Evolutionary conservation across 2,329 filamentous ascomycete genomes (phyloP).

Genomic region (Penicillium brasilianum): DNA sequence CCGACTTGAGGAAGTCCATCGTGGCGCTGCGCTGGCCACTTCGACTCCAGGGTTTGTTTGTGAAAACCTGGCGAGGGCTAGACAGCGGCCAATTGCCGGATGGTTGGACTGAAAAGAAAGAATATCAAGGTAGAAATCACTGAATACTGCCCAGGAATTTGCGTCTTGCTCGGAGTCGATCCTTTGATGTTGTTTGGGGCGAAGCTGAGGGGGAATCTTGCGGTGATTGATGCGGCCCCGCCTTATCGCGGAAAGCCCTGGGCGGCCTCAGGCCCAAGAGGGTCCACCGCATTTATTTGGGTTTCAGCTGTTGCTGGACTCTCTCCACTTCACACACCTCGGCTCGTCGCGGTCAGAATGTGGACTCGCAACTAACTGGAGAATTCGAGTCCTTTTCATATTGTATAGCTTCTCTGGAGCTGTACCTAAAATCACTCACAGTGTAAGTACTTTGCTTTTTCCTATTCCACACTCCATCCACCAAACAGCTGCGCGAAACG

Average conservation of each 20-base stretch:
- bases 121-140: neutral
- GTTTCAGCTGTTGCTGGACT: neutral
- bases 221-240: conserved; percentile 10
- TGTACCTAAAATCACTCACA: neutral
- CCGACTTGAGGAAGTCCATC: conserved; percentile 99
- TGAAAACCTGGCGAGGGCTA: conserved; percentile 6
- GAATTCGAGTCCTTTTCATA: neutral
- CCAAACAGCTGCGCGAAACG: neutral
- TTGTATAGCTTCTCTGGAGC: neutral
- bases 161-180: neutral
- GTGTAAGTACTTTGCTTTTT: conserved; percentile 10
- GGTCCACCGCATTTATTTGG: conserved; percentile 9
- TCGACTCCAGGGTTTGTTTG: conserved; percentile 16
- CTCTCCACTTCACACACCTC: conserved; percentile 3
- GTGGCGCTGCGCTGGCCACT: conserved; percentile 14
- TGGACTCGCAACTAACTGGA: neutral
- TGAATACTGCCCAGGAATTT: neutral
- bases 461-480: neutral
- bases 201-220: neutral
- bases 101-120: neutral
- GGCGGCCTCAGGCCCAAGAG: conserved; percentile 13
- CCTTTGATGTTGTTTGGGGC: neutral
- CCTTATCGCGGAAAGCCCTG: conserved; percentile 2
- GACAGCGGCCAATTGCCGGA: conserved; percentile 8
- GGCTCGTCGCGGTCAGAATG: neutral